Base-by-base conservation (phyloP, 768 basidiomycete species). In the Suillus ampliporus region DNA sequence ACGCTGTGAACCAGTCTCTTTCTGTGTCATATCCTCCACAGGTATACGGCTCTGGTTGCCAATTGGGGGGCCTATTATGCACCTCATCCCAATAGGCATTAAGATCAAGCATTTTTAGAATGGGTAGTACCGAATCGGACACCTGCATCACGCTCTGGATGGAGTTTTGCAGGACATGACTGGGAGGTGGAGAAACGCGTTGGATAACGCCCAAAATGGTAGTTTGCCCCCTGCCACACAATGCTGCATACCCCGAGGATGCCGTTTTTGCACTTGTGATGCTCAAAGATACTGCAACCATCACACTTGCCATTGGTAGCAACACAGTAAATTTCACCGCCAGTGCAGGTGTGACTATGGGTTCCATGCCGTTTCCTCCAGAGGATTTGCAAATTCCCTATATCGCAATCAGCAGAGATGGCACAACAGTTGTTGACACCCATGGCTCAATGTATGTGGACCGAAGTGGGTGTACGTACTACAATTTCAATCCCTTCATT, bases 211-310 rank as follows among this genome's bases (percentile, higher is more conserved):
- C 40, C 40, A 40, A 14, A 31, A 31, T 31, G 31, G 31, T 31
- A 31, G 31, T 6, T 31, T 3, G 31, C 31, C 31, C 70, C 37
- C 52, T 52, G 37, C 77, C 43, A 11, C 28, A 28, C 17, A 50
- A 50, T 28, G 48, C 48, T 28, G 48, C 48, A 28, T 73, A 70
- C 69, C 76, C 76, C 52, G 64, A 71, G 21, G 77, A 82, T 65
- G 75, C 72, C 15, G 71, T 80, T 57, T 82, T 78, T 64, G 79
- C 75, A 17, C 67, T 80, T 40, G 71, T 79, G 11, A 73, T 81
- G 57, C 68, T 79, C 53, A 72, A 68, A 19, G 62, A 67, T 4
- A 57, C 72, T 4, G 76, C 74, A 5, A 74, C 71, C 15, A 68
- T 81, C 60, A 69, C 68, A 21, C 71, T 82, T 38, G 66, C 68